A percentile compares a stretch with the other conserved stretches of the same genome.
Evolutionary conservation across 1,284 basidiomycete genomes (phyloP).

Genomic region (Boletus nobilissimus): DNA sequence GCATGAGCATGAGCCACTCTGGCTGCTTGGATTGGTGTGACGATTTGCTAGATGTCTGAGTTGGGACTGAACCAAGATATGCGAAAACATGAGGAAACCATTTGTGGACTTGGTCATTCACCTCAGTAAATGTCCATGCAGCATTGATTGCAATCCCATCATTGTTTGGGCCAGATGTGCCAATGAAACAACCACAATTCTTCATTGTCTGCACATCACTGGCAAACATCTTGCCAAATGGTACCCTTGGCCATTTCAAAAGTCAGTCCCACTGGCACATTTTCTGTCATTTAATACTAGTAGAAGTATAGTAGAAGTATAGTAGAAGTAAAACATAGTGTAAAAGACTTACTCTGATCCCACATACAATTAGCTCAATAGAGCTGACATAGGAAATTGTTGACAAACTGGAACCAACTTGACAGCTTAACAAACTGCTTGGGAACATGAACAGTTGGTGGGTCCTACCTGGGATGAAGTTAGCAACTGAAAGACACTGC

Average conservation of each 20-base stretch:
- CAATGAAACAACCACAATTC: background rate
- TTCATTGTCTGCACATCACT: background rate
- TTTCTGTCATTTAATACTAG: background rate
- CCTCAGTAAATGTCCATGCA: background rate
- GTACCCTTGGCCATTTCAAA: background rate
- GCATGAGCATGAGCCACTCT: background rate
- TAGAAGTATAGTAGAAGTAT: background rate
- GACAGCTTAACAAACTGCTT: background rate
- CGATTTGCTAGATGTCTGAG: background rate
- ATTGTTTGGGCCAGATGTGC: background rate
- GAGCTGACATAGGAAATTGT: background rate
- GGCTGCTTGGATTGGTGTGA: background rate
- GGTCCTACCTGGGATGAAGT: background rate
- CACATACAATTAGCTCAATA: background rate
- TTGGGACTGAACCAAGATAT: background rate
- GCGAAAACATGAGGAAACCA: background rate
- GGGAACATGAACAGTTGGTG: background rate
- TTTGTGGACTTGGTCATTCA: background rate
- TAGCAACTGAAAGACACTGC: too few relatives aligned
- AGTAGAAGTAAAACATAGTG: background rate
- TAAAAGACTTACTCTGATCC: background rate
- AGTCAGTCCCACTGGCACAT: background rate
- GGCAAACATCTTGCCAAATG: background rate
- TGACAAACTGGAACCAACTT: background rate
- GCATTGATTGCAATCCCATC: background rate